A percentile compares a stretch with the other conserved stretches of the same genome.
phyloP scores from a whole-genome alignment of 1,139 yeast genomes.

The Yamadazyma trypodendri region DNA sequence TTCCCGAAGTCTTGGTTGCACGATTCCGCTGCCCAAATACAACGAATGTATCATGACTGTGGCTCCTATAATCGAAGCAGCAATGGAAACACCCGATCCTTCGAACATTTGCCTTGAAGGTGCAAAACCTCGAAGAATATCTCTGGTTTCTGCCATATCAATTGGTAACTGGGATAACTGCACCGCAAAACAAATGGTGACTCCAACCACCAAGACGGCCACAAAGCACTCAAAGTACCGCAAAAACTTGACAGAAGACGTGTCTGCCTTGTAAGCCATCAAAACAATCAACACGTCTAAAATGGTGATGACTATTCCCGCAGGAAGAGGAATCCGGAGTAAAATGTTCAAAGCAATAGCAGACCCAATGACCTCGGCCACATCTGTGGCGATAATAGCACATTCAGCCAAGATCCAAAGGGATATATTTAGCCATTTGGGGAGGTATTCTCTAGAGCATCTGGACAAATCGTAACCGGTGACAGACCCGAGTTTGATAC shows the following conservation, averaged over 20 bases:
- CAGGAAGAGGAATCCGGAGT: slow-evolving; percentile 67
- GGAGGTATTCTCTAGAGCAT: slow-evolving; percentile 62
- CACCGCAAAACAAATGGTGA: slow-evolving; percentile 69
- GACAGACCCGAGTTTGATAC: slow-evolving; percentile 75
- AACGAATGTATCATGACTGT: slow-evolving; percentile 84
- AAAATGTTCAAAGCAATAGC: slow-evolving; percentile 78
- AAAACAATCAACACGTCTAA: slow-evolving; percentile 72
- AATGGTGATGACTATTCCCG: slow-evolving; percentile 73
- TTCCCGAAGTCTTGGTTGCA: slow-evolving; percentile 69
- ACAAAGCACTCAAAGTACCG: slow-evolving; percentile 66
- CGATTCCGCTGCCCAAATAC: slow-evolving; percentile 73
- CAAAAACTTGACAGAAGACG: slow-evolving; percentile 61
- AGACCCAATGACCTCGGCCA: slow-evolving; percentile 87
- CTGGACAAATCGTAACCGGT: slow-evolving; percentile 78
- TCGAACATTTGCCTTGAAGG: slow-evolving; percentile 66
- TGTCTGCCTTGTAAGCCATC: slow-evolving; percentile 72
- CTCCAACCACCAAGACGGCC: slow-evolving; percentile 64
- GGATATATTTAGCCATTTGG: slow-evolving; percentile 54
- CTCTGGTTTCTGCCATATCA: slow-evolving; percentile 35
- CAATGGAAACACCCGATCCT: slow-evolving; percentile 65
- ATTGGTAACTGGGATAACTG: slow-evolving; percentile 59
- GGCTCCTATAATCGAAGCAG: slow-evolving; percentile 78
- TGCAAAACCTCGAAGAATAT: slow-evolving; percentile 65
- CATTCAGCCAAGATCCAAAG: slow-evolving; percentile 72
- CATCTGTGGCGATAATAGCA: slow-evolving; percentile 82